Percentiles rank a stretch among this genome's conserved stretches.
Conservation (phyloP, 306 rosid genomes). For the Argentina anserina region DNA sequence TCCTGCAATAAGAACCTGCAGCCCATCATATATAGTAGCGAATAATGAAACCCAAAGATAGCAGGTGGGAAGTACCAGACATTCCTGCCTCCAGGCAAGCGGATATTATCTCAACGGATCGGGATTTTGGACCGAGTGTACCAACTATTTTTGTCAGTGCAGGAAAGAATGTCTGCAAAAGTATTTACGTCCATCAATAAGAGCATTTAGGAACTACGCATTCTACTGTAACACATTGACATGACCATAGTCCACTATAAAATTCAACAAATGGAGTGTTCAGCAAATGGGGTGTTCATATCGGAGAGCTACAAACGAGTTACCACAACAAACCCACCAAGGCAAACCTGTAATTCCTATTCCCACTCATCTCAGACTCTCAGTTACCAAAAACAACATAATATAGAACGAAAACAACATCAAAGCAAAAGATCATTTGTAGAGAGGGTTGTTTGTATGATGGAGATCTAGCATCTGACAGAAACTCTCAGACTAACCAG, state of each 20-base stretch:
- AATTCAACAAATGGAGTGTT: neutral
- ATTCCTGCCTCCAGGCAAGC: constrained; percentile 78
- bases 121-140: constrained; percentile 76
- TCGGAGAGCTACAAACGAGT: neutral
- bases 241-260: neutral
- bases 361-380: neutral
- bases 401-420: neutral
- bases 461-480: too few relatives aligned
- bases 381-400: neutral
- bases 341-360: neutral
- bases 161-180: constrained; percentile 64
- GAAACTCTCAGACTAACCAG: neutral
- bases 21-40: neutral
- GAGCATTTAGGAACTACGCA: constrained; percentile 4
- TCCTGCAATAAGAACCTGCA: neutral
- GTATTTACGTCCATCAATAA: constrained; percentile 15
- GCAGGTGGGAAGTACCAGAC: constrained; percentile 56
- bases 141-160: constrained; percentile 90
- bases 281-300: neutral
- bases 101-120: constrained; percentile 63
- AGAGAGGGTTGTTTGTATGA: too few relatives aligned
- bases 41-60: neutral
- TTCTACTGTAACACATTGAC: neutral
- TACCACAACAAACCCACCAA: neutral
- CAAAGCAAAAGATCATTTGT: neutral